A percentile compares a stretch with the other conserved stretches of the same genome.
These are phyloP conservation scores for Colletotrichum sp. DNA, from an alignment of 2,329 filamentous ascomycete species.

Conservation along the genomic window DNA sequence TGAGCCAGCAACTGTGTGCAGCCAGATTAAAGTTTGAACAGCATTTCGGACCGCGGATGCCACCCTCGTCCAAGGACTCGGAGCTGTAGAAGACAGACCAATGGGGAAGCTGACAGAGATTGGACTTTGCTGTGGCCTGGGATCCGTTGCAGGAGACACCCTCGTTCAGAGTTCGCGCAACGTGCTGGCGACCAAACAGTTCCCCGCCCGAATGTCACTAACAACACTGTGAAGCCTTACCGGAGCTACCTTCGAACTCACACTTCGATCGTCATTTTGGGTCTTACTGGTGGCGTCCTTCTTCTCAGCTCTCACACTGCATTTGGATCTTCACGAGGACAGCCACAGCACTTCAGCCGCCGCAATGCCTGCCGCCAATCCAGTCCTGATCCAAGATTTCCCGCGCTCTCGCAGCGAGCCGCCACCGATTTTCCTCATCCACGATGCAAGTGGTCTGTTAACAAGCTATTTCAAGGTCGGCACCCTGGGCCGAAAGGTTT, in stretches of 20 bases:
- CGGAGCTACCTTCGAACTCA: background rate
- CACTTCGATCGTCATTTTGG: background rate
- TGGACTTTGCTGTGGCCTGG: background rate
- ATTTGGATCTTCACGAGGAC: background rate
- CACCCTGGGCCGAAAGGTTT: background rate
- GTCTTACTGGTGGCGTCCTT: background rate
- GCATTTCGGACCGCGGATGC: background rate
- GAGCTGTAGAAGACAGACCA: background rate
- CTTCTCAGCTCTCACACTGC: background rate
- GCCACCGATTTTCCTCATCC: slow-evolving; percentile 2
- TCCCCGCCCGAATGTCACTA: background rate
- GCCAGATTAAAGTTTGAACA: background rate
- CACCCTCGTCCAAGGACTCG: background rate
- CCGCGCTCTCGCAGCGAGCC: background rate
- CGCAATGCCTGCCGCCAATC: slow-evolving; percentile 9
- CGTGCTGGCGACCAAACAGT: background rate
- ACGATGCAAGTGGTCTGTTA: slow-evolving; percentile 7
- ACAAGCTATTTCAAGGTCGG: slow-evolving; percentile 16
- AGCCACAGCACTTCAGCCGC: background rate
- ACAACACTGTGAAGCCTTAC: background rate
- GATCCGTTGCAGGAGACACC: background rate
- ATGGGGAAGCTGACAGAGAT: background rate
- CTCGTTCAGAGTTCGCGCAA: background rate
- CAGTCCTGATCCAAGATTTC: slow-evolving; percentile 7
- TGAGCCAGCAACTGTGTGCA: background rate